Evolutionary conservation across 352 stramenopile genomes (phyloP).

Genomic region (Phytophthora citrophthora): DNA sequence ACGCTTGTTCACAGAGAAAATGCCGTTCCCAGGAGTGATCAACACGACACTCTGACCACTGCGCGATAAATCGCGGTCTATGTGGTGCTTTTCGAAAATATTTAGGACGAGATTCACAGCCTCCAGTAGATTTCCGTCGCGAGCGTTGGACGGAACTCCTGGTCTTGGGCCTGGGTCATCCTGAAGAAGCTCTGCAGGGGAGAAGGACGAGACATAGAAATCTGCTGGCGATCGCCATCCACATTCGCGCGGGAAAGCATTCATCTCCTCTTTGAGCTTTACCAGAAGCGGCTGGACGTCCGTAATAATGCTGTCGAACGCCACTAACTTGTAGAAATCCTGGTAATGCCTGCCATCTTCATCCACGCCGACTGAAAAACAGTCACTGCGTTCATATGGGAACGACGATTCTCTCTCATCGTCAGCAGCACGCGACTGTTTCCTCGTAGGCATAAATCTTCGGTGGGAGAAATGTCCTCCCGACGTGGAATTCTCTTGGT

Average conservation of each 20-base stretch:
- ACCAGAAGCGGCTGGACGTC: constrained; percentile 76
- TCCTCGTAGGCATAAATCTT: constrained; percentile 30
- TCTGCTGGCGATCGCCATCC: constrained; percentile 62
- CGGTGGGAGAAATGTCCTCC: constrained; percentile 13
- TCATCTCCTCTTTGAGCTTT: constrained; percentile 81
- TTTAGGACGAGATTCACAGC: constrained; percentile 99
- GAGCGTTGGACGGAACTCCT: constrained; percentile 68
- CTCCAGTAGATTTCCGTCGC: constrained; percentile 96
- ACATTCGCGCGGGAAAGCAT: constrained; percentile 72
- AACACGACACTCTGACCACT: constrained; percentile 97
- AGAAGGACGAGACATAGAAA: constrained; percentile 47
- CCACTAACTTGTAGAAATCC: constrained; percentile 88
- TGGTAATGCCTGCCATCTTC: constrained; percentile 82
- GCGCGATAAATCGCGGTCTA: constrained; percentile 95
- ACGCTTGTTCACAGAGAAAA: constrained; percentile 96
- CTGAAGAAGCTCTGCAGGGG: constrained; percentile 16
- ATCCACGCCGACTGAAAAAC: constrained; percentile 76
- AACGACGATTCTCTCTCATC: constrained; percentile 63
- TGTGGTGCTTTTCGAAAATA: constrained; percentile 98
- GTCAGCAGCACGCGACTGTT: constrained; percentile 14
- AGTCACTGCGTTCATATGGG: constrained; percentile 64
- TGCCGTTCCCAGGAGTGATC: constrained; percentile 94
- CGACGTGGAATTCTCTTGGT: constrained; percentile 34
- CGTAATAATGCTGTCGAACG: constrained; percentile 73
- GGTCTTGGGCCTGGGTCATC: constrained; percentile 29